A percentile compares a stretch with the other conserved stretches of the same genome.
These are phyloP conservation scores for Cenchrus purpureus DNA, from an alignment of 176 grass and related monocot genomes.

Conservation along the genomic window DNA sequence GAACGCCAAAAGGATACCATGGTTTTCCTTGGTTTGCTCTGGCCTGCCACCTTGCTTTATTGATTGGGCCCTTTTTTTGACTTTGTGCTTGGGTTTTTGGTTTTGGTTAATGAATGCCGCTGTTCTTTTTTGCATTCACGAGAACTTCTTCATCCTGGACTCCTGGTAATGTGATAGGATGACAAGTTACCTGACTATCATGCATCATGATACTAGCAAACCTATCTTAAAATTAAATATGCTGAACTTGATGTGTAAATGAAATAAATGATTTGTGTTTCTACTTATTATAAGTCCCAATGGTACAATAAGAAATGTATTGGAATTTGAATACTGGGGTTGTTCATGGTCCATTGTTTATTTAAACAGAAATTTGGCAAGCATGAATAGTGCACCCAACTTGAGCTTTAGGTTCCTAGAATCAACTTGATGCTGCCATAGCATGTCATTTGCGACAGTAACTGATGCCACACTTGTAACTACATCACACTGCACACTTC, in stretches of 20 bases:
- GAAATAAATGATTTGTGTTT: not conserved
- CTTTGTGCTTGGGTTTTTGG: not conserved
- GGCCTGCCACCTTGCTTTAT: conserved; percentile 9
- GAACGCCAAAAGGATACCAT: not conserved
- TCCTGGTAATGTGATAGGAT: not conserved
- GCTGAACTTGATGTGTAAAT: not conserved
- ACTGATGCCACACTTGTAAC: not conserved
- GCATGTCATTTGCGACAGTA: not conserved
- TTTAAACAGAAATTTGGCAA: not conserved
- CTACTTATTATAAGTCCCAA: not conserved
- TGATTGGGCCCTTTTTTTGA: not conserved
- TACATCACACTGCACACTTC: not conserved
- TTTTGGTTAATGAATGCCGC: not conserved
- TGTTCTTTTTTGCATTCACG: conserved; percentile 8
- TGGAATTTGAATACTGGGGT: not conserved
- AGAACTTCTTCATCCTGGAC: not conserved
- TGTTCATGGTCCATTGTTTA: not conserved
- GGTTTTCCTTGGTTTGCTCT: not conserved
- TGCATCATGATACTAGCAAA: not conserved
- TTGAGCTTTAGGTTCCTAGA: conserved; percentile 15
- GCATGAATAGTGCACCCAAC: not conserved
- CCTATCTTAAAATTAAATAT: not conserved
- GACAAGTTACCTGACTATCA: not conserved
- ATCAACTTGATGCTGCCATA: not conserved
- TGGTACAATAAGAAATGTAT: not conserved